Percentiles rank a stretch among this genome's conserved stretches.
Conservation (phyloP, 306 rosid species). For the Dalbergia cultrata region DNA sequence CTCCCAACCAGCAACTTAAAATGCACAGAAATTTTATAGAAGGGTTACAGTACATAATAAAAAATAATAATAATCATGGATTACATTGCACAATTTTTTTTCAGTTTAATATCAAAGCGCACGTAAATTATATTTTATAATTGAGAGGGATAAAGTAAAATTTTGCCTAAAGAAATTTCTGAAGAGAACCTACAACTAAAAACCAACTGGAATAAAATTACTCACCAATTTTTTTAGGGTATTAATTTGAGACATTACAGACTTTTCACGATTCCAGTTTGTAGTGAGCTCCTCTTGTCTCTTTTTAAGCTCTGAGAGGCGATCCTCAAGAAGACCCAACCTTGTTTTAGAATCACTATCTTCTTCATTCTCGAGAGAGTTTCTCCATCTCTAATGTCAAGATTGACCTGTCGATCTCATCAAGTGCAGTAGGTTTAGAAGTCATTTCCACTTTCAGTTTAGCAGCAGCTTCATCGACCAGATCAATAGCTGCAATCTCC, state of each 20-base stretch:
- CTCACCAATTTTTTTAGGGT: conserved; percentile 76
- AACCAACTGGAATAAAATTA: conserved; percentile 17
- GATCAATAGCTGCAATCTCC: conserved; percentile 72
- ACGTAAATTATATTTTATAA: too few relatives aligned
- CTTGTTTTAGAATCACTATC: conserved; percentile 77
- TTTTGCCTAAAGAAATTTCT: too few relatives aligned
- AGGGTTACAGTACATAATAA: too few relatives aligned
- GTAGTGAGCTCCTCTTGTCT: conserved; percentile 65
- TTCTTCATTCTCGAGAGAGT: conserved; percentile 66
- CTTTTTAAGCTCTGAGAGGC: conserved; percentile 70
- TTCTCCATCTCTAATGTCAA: conserved; percentile 83
- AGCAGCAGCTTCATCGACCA: conserved; percentile 78
- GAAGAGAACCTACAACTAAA: too few relatives aligned
- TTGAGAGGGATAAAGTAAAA: too few relatives aligned
- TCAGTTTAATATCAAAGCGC: too few relatives aligned
- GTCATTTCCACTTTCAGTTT: conserved; percentile 54
- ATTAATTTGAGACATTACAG: conserved; percentile 58
- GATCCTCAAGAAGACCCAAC: conserved; percentile 69
- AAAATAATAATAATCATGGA: too few relatives aligned
- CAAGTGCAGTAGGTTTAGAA: conserved; percentile 76
- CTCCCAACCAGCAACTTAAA: too few relatives aligned
- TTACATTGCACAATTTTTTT: too few relatives aligned
- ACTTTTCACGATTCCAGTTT: conserved; percentile 80
- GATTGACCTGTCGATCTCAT: conserved; percentile 77
- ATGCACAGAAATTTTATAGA: too few relatives aligned